These are phyloP conservation scores for Prunus davidiana DNA, from an alignment of 306 rosid species.

Conservation along the genomic window DNA sequence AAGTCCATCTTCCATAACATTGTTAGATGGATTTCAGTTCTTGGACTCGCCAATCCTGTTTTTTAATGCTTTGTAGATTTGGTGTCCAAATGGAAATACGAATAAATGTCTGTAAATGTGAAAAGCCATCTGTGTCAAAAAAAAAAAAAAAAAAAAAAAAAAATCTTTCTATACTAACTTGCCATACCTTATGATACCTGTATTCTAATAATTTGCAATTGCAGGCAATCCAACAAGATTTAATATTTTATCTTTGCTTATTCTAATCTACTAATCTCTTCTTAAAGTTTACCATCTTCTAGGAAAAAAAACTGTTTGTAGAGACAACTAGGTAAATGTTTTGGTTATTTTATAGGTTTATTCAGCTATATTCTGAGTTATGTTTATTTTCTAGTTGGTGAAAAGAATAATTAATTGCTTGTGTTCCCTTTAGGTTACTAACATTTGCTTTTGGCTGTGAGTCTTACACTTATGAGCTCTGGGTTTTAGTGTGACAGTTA, in stretches of 20 bases:
- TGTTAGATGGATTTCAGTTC: not conserved
- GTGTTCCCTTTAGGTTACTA: not conserved
- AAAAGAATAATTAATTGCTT: not conserved
- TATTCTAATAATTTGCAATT: not conserved
- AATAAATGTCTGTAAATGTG: not conserved
- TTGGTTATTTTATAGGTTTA: not conserved
- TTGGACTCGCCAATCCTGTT: not conserved
- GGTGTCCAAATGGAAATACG: not conserved
- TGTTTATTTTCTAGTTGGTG: not conserved
- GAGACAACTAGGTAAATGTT: not conserved
- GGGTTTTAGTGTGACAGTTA: constrained; percentile 20
- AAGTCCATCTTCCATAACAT: not conserved
- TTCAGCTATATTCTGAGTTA: not conserved
- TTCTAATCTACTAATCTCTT: not conserved
- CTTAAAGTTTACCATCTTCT: not conserved
- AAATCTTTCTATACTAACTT: not conserved
- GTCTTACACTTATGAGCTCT: not conserved
- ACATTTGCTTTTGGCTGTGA: constrained; percentile 1
- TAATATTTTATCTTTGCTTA: not conserved
- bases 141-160: not conserved
- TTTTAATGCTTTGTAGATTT: not conserved
- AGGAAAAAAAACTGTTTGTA: not conserved
- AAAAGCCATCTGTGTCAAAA: not conserved
- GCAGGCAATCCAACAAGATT: not conserved
- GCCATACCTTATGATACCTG: not conserved